Conservation (phyloP, 1,139 yeast species). For the Protomyces arabidopsidicola region DNA sequence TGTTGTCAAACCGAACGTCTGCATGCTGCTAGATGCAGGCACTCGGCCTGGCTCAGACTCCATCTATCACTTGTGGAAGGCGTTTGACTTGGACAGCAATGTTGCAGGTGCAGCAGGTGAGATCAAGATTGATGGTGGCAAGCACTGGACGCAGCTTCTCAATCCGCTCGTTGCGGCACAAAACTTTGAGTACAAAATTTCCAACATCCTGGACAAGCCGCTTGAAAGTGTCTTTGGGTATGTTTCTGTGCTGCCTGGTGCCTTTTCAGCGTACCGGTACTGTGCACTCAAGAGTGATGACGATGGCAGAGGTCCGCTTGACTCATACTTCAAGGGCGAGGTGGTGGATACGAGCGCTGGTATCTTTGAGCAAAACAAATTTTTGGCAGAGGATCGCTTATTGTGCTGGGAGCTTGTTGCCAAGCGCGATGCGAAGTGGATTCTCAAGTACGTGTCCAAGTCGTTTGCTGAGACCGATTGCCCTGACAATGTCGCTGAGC, state of each 20-base stretch:
- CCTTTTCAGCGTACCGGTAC: constrained; percentile 82
- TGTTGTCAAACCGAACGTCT: constrained; percentile 76
- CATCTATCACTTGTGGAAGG: constrained; percentile 81
- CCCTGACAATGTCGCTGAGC: constrained; percentile 85
- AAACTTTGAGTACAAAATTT: constrained; percentile 87
- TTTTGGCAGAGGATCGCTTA: constrained; percentile 94
- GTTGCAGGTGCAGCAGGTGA: constrained; percentile 97
- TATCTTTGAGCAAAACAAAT: constrained; percentile 92
- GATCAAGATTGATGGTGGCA: constrained; percentile 61
- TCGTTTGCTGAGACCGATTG: constrained; percentile 98
- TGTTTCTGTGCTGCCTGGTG: constrained; percentile 87
- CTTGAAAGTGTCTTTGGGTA: constrained; percentile 85
- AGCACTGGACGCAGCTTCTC: constrained; percentile 57
- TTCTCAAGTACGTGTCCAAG: constrained; percentile 81
- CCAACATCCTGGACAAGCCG: constrained; percentile 86
- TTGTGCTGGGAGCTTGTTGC: constrained; percentile 96
- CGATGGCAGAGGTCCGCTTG: constrained; percentile 63
- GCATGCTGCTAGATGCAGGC: constrained; percentile 85
- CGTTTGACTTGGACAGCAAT: constrained; percentile 73
- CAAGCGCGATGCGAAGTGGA: constrained; percentile 81
- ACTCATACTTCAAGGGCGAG: constrained; percentile 90
- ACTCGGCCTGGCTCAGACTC: constrained; percentile 87
- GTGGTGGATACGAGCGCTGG: constrained; percentile 39
- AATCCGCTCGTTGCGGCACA: constrained; percentile 91
- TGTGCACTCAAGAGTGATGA: constrained; percentile 52